Base-by-base conservation (phyloP, 2,329 filamentous ascomycete species). In the Fusarium armeniacum region DNA sequence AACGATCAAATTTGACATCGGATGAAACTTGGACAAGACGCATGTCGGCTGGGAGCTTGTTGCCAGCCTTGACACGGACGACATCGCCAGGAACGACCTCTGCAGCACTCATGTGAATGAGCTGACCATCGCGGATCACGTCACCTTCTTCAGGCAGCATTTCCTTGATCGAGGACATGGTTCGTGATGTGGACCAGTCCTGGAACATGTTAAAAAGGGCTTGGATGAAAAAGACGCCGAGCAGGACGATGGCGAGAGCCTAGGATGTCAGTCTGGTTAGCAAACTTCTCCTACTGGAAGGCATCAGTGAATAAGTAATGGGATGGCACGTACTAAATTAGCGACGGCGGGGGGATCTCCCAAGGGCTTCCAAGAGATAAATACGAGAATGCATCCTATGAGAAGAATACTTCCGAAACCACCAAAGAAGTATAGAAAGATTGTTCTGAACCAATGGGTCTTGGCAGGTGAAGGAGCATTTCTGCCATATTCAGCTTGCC, bases 161-260 rank as follows among this genome's bases (percentile, higher is more conserved):
- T 0, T 61, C 47, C 22, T 62, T 62, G 59, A 62, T 62, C 0
- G 56, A 62, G 2, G 59, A 62, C 59, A 62, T 62, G 16, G 59
- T 62, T 2, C 59, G 59, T 3, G 59, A 62, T 0, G 59, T 62
- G n/a, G 59, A 61, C 59, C 59, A 62, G 28, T 62, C 59, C 0
- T 62, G 59, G 6, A 62, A 62, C 59, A 62, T 62, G 7, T 62
- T 62, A 22, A 62, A 62, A 0, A 62, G 26, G 0, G 59, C 59
- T 3, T 62, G 59, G 3, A 62, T 62, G 5, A 62, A 62, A 18
- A 62, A 62, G 0, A 62, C 56, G 0, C 33, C 59, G 0, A 62
- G 56, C 0, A 62, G 28, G 1, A 62, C 59, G 9, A 62, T 62
- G 3, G 58, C 58, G 2, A 62, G 58, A 0, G 58, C 58, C 32